These are phyloP conservation scores for Microdochium trichocladiopsis DNA, from an alignment of 2,329 filamentous ascomycete species.

Conservation along the genomic window DNA sequence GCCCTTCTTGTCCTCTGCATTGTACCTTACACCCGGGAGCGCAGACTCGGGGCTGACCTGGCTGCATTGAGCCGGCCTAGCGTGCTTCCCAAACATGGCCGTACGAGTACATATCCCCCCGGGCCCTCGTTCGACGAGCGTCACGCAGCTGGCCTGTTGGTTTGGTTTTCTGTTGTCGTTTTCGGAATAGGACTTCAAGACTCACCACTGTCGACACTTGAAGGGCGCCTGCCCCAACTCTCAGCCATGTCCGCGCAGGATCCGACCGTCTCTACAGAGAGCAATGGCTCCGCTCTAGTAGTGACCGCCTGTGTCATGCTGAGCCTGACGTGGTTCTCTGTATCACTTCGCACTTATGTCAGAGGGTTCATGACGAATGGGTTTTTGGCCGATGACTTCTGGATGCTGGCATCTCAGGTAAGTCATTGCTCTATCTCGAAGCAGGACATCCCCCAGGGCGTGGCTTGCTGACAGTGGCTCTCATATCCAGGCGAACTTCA, in stretches of 20 bases:
- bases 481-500: slow-evolving; percentile 32
- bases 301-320: slow-evolving; percentile 27
- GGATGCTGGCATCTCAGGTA: slow-evolving; percentile 44
- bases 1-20: too few species aligned
- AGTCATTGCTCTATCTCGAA: slow-evolving; percentile 5
- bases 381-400: slow-evolving; percentile 45
- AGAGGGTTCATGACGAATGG: slow-evolving; percentile 19
- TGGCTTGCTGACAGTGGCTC: slow-evolving; percentile 3
- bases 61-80: too few species aligned
- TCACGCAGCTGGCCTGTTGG: too few species aligned
- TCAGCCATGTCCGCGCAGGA: slow-evolving; percentile 20
- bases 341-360: slow-evolving; percentile 18
- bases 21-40: too few species aligned
- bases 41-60: too few species aligned
- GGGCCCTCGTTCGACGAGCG: too few species aligned
- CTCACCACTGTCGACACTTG: not conserved
- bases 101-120: too few species aligned
- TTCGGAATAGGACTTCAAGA: not conserved
- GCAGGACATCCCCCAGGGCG: not conserved
- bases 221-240: not conserved
- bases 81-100: too few species aligned
- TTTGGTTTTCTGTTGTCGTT: not conserved
- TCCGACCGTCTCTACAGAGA: slow-evolving; percentile 19
- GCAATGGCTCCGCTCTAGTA: slow-evolving; percentile 19
- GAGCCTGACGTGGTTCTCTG: slow-evolving; percentile 19